Conservation (phyloP, 176 grass and related monocot genomes). For the Olyra latifolia region DNA sequence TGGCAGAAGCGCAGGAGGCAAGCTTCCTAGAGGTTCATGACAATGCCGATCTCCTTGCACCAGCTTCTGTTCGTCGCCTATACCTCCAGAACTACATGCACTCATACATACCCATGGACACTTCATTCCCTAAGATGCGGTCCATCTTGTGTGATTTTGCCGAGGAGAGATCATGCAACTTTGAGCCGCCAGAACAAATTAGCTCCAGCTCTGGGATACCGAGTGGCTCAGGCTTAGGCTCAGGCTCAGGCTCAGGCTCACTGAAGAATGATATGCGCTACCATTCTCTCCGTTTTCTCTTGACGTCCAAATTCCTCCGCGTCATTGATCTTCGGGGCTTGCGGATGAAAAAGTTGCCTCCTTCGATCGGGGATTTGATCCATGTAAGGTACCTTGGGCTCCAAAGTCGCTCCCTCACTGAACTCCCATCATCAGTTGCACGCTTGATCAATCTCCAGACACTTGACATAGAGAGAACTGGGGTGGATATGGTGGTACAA, state of each 20-base stretch:
- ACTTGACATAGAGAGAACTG: constrained; percentile 27
- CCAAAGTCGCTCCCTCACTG: neutral
- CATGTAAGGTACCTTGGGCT: constrained; percentile 36
- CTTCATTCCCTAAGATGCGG: constrained; percentile 32
- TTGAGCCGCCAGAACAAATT: no score
- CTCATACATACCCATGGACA: constrained; percentile 26
- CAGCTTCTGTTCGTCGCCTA: constrained; percentile 17
- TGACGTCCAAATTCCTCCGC: constrained; percentile 37
- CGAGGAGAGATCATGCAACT: constrained; percentile 26
- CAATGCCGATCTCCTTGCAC: constrained; percentile 22
- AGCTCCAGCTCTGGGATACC: no score
- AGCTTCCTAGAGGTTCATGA: constrained; percentile 42
- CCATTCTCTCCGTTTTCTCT: no score
- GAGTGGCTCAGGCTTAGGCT: no score
- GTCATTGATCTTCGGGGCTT: constrained; percentile 34
- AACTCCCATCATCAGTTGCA: constrained; percentile 21
- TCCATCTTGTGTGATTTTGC: constrained; percentile 45
- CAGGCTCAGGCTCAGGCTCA: no score
- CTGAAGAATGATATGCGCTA: neutral
- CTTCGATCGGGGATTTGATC: constrained; percentile 22
- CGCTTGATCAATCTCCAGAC: constrained; percentile 45
- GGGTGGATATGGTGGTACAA: neutral
- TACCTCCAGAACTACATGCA: constrained; percentile 39
- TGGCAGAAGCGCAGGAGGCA: constrained; percentile 35
- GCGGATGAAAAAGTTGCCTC: neutral